Percentiles rank a stretch among this genome's conserved stretches.
Evolutionary conservation across 805 yeast species (phyloP).

Genomic region (Pichia californica): DNA sequence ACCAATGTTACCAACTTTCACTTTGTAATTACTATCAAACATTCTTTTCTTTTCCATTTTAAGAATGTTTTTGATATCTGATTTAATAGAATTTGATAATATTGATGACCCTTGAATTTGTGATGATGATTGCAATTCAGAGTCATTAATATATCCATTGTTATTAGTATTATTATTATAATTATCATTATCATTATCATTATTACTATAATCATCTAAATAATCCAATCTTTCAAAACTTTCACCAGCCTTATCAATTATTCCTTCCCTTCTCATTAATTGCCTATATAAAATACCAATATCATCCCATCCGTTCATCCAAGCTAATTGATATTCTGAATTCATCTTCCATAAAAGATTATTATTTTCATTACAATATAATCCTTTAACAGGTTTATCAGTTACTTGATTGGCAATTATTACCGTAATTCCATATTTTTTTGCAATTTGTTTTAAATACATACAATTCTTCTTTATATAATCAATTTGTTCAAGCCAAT

Average conservation of each 20-base stretch:
- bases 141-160: conserved; percentile 1
- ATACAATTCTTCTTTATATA: conserved; percentile 39
- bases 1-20: conserved; percentile 26
- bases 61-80: conserved; percentile 22
- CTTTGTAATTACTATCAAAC: conserved; percentile 28
- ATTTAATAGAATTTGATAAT: conserved; percentile 12
- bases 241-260: conserved; percentile 12
- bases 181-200: neutral
- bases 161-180: neutral
- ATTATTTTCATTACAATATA: conserved; percentile 18
- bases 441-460: conserved; percentile 44
- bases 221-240: conserved; percentile 15
- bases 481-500: conserved; percentile 35
- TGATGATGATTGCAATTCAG: no score
- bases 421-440: conserved; percentile 46
- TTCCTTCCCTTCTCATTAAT: conserved; percentile 15
- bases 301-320: conserved; percentile 70
- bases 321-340: conserved; percentile 62
- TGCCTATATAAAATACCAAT: conserved; percentile 28
- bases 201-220: conserved; percentile 11
- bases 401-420: conserved; percentile 78
- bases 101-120: no score
- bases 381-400: conserved; percentile 42
- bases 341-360: conserved; percentile 33
- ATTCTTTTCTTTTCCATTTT: conserved; percentile 23